Conservation (phyloP, 768 basidiomycete species). For the Tephrocybe rancida region DNA sequence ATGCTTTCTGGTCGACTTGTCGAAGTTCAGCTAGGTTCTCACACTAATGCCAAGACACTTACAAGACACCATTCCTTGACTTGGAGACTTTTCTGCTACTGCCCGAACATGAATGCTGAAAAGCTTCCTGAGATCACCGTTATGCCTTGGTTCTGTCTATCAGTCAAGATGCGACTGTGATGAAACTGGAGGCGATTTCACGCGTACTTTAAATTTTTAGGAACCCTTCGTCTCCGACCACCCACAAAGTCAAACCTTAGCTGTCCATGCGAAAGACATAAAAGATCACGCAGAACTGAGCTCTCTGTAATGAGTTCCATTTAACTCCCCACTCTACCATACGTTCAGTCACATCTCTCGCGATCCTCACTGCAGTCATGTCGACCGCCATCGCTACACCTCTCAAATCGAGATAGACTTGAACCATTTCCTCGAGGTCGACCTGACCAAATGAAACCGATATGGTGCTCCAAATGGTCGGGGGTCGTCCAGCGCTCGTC, state of each 20-base stretch:
- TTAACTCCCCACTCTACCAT: no score
- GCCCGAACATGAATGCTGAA: no score
- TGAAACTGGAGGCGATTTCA: no score
- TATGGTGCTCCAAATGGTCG: slow-evolving; percentile 38
- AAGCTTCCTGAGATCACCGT: neutral
- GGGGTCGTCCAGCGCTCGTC: slow-evolving; percentile 27
- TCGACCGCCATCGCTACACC: slow-evolving; percentile 3
- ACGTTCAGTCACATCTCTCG: neutral
- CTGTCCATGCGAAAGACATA: neutral
- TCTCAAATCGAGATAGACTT: slow-evolving; percentile 6
- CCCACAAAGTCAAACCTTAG: neutral
- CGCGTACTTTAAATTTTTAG: no score
- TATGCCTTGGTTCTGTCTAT: neutral
- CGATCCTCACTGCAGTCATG: neutral
- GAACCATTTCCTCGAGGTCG: slow-evolving; percentile 4
- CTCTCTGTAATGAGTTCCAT: no score
- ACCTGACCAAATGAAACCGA: slow-evolving; percentile 22
- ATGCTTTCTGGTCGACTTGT: no score
- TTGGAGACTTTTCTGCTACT: no score
- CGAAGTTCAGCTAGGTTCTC: no score
- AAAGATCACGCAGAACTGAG: no score
- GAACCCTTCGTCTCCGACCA: neutral
- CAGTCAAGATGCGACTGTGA: neutral
- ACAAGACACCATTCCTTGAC: no score
- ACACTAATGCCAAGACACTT: no score